Evolutionary conservation across 495 filamentous ascomycete species (phyloP).

Genomic region (Xanthoparmelia taractica): DNA sequence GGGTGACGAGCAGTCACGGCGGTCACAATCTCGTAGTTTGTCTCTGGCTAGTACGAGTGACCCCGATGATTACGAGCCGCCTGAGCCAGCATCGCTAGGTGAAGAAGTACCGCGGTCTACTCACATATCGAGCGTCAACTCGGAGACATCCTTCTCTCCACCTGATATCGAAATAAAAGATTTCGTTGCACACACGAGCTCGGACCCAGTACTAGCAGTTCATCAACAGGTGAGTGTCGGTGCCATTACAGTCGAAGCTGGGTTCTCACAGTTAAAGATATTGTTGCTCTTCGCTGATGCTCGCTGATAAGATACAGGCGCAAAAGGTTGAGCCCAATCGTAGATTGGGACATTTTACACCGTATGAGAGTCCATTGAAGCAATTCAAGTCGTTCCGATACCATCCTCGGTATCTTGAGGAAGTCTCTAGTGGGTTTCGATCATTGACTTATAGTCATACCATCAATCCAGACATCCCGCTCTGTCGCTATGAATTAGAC

Average conservation of each 20-base stretch:
- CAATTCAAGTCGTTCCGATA: slow-evolving; percentile 83
- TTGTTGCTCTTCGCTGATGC: background rate
- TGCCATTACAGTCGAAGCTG: background rate
- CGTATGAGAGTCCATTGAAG: slow-evolving; percentile 77
- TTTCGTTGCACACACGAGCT: background rate
- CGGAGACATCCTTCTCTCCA: slow-evolving; percentile 10
- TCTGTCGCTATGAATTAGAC: slow-evolving; percentile 70
- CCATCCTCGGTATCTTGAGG: slow-evolving; percentile 63
- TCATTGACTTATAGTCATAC: slow-evolving; percentile 89
- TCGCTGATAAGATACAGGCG: slow-evolving; percentile 6
- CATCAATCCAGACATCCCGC: slow-evolving; percentile 61
- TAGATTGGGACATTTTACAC: slow-evolving; percentile 42
- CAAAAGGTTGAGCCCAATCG: background rate
- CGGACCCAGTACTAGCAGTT: background rate
- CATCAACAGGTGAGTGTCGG: background rate
- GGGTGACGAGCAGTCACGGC: background rate
- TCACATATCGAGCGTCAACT: background rate
- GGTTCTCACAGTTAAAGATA: slow-evolving; percentile 11
- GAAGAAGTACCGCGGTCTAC: slow-evolving; percentile 17
- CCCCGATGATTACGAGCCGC: slow-evolving; percentile 53
- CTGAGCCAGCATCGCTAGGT: slow-evolving; percentile 39
- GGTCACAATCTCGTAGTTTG: background rate
- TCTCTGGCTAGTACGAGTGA: slow-evolving; percentile 16
- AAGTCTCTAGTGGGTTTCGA: slow-evolving; percentile 67
- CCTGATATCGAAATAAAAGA: slow-evolving; percentile 2